Conservation (phyloP, 2,329 filamentous ascomycete species). For the Ramichloridium luteum region DNA sequence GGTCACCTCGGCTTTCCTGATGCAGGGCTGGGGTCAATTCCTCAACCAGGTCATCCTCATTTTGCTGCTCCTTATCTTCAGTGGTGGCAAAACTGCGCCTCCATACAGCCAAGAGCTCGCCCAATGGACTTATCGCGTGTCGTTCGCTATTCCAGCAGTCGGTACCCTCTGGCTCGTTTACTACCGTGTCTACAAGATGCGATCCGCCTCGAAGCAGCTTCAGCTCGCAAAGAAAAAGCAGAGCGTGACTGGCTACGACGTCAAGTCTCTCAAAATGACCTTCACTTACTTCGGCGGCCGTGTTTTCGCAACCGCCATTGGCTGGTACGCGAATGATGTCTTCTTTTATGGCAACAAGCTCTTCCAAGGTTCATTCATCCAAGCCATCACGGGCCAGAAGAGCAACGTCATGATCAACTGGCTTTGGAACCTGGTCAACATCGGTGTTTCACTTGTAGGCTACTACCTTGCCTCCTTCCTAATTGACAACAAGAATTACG, state of each 20-base stretch:
- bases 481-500: conserved; percentile 94
- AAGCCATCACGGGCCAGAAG: conserved; percentile 52
- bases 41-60: conserved; percentile 88
- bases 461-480: conserved; percentile 84
- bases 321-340: conserved; percentile 94
- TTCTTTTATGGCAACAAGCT: conserved; percentile 99
- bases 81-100: conserved; percentile 60
- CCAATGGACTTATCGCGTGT: conserved; percentile 85
- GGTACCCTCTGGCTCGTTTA: conserved; percentile 92
- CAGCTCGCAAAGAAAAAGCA: conserved; percentile 70
- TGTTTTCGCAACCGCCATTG: conserved; percentile 70
- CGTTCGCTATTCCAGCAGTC: conserved; percentile 79
- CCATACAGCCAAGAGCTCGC: conserved; percentile 67
- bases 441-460: conserved; percentile 69
- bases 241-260: conserved; percentile 83
- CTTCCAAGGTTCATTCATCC: conserved; percentile 85
- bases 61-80: conserved; percentile 74
- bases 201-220: conserved; percentile 71
- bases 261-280: conserved; percentile 66
- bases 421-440: conserved; percentile 88
- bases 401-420: conserved; percentile 69
- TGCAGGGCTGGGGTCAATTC: conserved; percentile 98
- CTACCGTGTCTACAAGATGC: conserved; percentile 94
- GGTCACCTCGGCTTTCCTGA: conserved; percentile 89
- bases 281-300: conserved; percentile 76